Percentiles rank a stretch among this genome's conserved stretches.
phyloP scores from a whole-genome alignment of 306 rosid species.

The Quercus variabilis region DNA sequence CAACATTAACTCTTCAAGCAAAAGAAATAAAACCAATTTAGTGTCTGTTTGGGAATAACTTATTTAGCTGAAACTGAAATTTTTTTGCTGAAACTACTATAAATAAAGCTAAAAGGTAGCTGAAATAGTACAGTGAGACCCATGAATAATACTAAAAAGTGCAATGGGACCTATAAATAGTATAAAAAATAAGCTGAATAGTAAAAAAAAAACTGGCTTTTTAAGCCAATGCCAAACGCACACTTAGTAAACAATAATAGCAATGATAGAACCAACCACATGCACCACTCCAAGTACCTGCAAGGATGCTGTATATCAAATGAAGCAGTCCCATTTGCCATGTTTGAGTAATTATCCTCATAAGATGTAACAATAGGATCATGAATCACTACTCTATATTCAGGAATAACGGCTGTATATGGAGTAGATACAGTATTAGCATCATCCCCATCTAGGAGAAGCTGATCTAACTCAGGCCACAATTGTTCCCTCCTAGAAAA shows the following conservation, averaged over 20 bases:
- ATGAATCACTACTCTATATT: conserved; percentile 73
- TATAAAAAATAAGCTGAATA: too few species aligned
- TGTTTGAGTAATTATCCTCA: conserved; percentile 31
- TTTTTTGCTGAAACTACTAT: too few species aligned
- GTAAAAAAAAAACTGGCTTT: background rate
- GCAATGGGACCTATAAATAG: too few species aligned
- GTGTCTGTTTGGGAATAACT: rapidly evolving
- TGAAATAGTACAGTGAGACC: too few species aligned
- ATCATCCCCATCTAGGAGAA: conserved; percentile 73
- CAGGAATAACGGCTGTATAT: conserved; percentile 68
- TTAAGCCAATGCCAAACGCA: too few species aligned
- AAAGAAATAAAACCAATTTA: conserved; percentile 15
- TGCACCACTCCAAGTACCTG: conserved; percentile 47
- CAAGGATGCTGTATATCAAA: conserved; percentile 88
- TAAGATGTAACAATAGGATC: conserved; percentile 36
- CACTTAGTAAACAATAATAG: conserved; percentile 2
- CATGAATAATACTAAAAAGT: too few species aligned
- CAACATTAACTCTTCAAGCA: conserved; percentile 63
- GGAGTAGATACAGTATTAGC: conserved; percentile 64
- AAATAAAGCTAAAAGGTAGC: too few species aligned
- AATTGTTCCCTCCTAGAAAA: conserved; percentile 66
- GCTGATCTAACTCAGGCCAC: conserved; percentile 83
- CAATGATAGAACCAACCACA: conserved; percentile 11
- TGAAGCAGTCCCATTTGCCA: conserved; percentile 59
- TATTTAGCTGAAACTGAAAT: too few species aligned